Percentiles rank a stretch among this genome's conserved stretches.
Conservation (phyloP, 225 moss, liverwort and hornwort genomes). For the Sphagnum tenellum region DNA sequence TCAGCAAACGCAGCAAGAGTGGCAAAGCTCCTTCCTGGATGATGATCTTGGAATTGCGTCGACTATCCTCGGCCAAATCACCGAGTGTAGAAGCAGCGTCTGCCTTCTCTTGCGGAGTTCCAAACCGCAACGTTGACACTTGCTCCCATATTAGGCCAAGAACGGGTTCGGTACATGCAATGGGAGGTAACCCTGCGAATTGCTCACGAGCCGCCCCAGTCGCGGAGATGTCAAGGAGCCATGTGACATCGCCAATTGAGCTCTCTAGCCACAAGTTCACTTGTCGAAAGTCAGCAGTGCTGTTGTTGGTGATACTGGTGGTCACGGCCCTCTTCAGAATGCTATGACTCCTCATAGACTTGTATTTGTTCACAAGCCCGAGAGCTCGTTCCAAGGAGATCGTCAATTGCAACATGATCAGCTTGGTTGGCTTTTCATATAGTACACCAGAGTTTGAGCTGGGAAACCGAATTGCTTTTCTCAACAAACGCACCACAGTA, state of each 20-base stretch:
- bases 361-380: conserved; percentile 69
- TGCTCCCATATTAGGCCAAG: conserved; percentile 76
- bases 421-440: conserved; percentile 73
- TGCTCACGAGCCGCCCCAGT: conserved; percentile 69
- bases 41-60: conserved; percentile 78
- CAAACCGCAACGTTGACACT: conserved; percentile 72
- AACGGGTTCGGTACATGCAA: conserved; percentile 65
- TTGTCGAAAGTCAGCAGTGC: conserved; percentile 63
- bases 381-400: conserved; percentile 73
- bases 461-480: conserved; percentile 42
- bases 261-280: conserved; percentile 50
- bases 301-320: conserved; percentile 56
- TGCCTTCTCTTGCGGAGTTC: conserved; percentile 48
- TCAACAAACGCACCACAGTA: conserved; percentile 38
- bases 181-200: conserved; percentile 66
- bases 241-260: conserved; percentile 73
- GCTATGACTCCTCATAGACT: conserved; percentile 36
- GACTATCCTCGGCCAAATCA: conserved; percentile 44
- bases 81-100: conserved; percentile 53
- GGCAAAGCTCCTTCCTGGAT: conserved; percentile 79
- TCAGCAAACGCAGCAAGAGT: conserved; percentile 66
- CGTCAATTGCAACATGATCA: conserved; percentile 75
- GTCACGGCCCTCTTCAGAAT: conserved; percentile 57
- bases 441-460: conserved; percentile 41
- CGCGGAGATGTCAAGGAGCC: conserved; percentile 81